phyloP scores from a whole-genome alignment of 305 asterid species.

The Rubia balearica region DNA sequence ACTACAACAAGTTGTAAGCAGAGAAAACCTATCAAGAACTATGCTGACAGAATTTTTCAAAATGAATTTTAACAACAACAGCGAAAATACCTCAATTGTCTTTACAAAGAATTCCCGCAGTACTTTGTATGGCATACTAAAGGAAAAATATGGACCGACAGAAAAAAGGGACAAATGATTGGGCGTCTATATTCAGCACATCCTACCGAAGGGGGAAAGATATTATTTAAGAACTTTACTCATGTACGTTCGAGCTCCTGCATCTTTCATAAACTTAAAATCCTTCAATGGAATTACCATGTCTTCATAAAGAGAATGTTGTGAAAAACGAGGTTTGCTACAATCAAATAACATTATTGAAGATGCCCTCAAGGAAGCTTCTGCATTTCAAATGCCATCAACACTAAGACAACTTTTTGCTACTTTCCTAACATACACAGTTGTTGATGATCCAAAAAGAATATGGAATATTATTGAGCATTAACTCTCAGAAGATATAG shows the following conservation, averaged over 20 bases:
- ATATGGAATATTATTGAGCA: neutral
- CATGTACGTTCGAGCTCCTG: neutral
- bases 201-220: neutral
- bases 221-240: neutral
- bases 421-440: accelerated
- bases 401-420: neutral
- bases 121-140: neutral
- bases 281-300: neutral
- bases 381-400: neutral
- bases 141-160: neutral
- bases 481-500: neutral
- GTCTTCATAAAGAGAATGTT: neutral
- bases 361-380: neutral
- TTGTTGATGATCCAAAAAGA: neutral
- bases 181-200: neutral
- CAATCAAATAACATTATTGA: neutral
- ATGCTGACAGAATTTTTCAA: neutral
- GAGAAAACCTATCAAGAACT: neutral
- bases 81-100: neutral
- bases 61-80: no score
- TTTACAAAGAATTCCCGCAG: neutral
- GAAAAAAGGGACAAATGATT: neutral
- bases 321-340: neutral
- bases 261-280: neutral
- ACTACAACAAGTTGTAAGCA: neutral